Conservation (phyloP, 306 rosid genomes). For the Vicia villosa region DNA sequence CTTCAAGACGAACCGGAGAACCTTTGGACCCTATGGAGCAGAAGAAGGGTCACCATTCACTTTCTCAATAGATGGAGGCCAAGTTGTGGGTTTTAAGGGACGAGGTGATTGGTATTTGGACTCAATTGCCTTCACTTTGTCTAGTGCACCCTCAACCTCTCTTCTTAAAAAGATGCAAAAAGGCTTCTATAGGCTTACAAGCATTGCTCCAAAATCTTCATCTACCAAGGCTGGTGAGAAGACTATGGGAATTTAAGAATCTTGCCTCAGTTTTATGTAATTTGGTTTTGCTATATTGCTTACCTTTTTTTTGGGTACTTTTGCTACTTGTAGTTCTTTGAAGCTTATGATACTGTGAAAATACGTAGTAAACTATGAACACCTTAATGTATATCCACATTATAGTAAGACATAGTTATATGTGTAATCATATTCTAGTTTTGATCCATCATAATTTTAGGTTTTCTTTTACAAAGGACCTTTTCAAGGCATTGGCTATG, state of each 20-base stretch:
- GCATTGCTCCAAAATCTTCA: constrained; percentile 40
- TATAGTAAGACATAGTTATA: no score
- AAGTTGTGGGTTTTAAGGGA: constrained; percentile 65
- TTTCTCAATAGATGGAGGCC: constrained; percentile 54
- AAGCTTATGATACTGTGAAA: no score
- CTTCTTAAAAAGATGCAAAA: constrained; percentile 48
- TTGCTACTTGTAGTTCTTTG: no score
- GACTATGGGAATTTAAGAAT: background rate
- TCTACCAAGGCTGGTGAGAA: constrained; percentile 21
- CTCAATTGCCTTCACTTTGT: constrained; percentile 49
- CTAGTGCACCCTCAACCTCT: constrained; percentile 34
- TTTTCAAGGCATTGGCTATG: no score
- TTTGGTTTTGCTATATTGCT: background rate
- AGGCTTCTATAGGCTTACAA: constrained; percentile 43
- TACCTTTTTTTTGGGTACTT: background rate
- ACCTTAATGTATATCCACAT: background rate
- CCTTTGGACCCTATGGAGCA: constrained; percentile 59
- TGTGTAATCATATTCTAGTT: no score
- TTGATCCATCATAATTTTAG: no score
- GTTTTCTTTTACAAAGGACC: no score
- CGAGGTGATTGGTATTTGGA: constrained; percentile 55
- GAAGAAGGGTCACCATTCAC: constrained; percentile 70
- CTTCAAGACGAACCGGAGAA: constrained; percentile 55
- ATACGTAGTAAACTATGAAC: background rate
- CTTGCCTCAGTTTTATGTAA: background rate